phyloP scores from a whole-genome alignment of 2,329 filamentous ascomycete species.

The Xylaria multiplex region DNA sequence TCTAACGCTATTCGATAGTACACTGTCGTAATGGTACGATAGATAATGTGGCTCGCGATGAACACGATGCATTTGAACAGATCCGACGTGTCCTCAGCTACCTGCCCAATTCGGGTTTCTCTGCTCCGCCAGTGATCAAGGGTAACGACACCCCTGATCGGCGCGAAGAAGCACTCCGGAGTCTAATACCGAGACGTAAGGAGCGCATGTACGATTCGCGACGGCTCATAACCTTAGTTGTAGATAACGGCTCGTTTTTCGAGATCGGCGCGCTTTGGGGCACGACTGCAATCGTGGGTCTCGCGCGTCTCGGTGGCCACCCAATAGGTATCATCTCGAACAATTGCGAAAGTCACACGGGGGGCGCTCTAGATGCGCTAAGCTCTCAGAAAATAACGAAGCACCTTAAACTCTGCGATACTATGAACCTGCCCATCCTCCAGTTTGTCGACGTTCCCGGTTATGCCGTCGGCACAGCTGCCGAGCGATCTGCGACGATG shows the following conservation, averaged over 20 bases:
- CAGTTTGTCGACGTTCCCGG: slow-evolving; percentile 36
- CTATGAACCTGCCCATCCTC: slow-evolving; percentile 35
- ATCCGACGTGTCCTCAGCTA: slow-evolving; percentile 32
- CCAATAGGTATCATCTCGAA: slow-evolving; percentile 33
- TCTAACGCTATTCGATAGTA: slow-evolving; percentile 23
- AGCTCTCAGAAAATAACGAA: slow-evolving; percentile 35
- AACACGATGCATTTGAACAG: slow-evolving; percentile 33
- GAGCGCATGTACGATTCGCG: slow-evolving; percentile 37
- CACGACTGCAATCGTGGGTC: slow-evolving; percentile 34
- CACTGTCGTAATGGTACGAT: slow-evolving; percentile 36
- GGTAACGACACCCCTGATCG: slow-evolving; percentile 26
- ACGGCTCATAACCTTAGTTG: slow-evolving; percentile 25
- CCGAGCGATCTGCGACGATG: slow-evolving; percentile 36
- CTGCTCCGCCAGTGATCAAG: slow-evolving; percentile 31
- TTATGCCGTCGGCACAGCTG: slow-evolving; percentile 34
- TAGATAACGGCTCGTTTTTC: slow-evolving; percentile 33
- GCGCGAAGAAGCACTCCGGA: slow-evolving; percentile 31
- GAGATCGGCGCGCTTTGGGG: slow-evolving; percentile 37
- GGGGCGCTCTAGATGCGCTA: slow-evolving; percentile 34
- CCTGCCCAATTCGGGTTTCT: slow-evolving; percentile 34
- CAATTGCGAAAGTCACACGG: slow-evolving; percentile 36
- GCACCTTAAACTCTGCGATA: slow-evolving; percentile 36
- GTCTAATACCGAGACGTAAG: slow-evolving; percentile 33
- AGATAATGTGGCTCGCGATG: slow-evolving; percentile 34
- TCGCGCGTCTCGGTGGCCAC: slow-evolving; percentile 31